phyloP scores from a whole-genome alignment of 371 early-diverging fungal species.

The Mortierella sp. region DNA sequence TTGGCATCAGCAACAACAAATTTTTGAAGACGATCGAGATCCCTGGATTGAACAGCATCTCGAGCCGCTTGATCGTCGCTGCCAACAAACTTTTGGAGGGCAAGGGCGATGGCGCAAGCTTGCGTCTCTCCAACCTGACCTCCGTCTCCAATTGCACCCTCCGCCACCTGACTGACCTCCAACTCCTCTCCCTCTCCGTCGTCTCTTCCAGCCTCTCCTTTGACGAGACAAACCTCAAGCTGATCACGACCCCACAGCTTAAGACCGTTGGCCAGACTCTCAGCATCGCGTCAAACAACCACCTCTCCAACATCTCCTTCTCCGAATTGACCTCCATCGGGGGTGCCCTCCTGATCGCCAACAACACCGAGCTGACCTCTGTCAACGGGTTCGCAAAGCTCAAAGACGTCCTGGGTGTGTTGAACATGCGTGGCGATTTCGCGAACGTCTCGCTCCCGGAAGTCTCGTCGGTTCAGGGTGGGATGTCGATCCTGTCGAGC shows the following conservation, averaged over 20 bases:
- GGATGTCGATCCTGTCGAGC: conserved; percentile 52
- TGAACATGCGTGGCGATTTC: conserved; percentile 65
- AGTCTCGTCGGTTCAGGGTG: conserved; percentile 58
- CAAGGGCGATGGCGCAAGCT: conserved; percentile 16
- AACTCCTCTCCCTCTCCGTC: conserved; percentile 53
- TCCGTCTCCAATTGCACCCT: conserved; percentile 42
- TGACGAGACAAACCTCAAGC: conserved; percentile 61
- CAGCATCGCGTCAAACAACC: conserved; percentile 62
- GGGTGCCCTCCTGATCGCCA: conserved; percentile 65
- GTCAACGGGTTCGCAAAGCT: conserved; percentile 62
- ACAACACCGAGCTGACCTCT: conserved; percentile 58
- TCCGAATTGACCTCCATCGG: conserved; percentile 62
- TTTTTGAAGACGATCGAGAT: conserved; percentile 62
- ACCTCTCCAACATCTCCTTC: conserved; percentile 60
- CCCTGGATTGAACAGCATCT: conserved; percentile 51
- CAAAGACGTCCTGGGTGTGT: conserved; percentile 64
- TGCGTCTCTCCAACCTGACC: conserved; percentile 36
- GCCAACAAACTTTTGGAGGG: conserved; percentile 61
- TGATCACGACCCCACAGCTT: conserved; percentile 54
- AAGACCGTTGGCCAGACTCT: conserved; percentile 62
- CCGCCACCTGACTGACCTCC: conserved; percentile 31
- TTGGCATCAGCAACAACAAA: conserved; percentile 65
- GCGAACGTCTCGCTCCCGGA: conserved; percentile 59
- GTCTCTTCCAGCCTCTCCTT: conserved; percentile 62
- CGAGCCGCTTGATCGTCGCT: conserved; percentile 56